These are phyloP conservation scores for Chlorencoelia australis DNA, from an alignment of 2,329 filamentous ascomycete genomes.

Conservation along the genomic window DNA sequence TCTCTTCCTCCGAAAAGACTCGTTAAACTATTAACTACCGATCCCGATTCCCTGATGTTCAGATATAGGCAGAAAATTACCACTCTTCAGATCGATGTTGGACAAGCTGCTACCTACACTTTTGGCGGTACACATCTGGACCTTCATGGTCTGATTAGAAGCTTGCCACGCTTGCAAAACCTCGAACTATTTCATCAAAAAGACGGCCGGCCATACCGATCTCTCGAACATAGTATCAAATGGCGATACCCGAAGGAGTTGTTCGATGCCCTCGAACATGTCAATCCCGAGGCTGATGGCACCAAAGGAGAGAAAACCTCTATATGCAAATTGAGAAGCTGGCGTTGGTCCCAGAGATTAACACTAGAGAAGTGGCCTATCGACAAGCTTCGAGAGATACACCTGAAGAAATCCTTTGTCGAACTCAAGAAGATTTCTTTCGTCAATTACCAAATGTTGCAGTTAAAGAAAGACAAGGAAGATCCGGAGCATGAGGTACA, in stretches of 20 bases:
- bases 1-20: conserved; percentile 8
- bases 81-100: conserved; percentile 25
- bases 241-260: conserved; percentile 62
- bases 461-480: conserved; percentile 25
- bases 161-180: conserved; percentile 55
- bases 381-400: conserved; percentile 40
- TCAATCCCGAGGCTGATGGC: conserved; percentile 35
- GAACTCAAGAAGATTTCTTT: conserved; percentile 46
- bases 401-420: conserved; percentile 46
- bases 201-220: conserved; percentile 58
- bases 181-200: conserved; percentile 63
- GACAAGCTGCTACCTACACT: conserved; percentile 42
- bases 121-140: conserved; percentile 44
- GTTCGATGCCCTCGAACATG: conserved; percentile 50
- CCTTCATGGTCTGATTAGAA: conserved; percentile 47
- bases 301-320: conserved; percentile 21
- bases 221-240: conserved; percentile 43
- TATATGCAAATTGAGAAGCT: conserved; percentile 36
- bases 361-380: conserved; percentile 36
- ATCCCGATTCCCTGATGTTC: conserved; percentile 19
- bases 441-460: conserved; percentile 53
- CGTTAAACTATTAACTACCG: conserved; percentile 42
- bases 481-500: conserved; percentile 31
- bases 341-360: conserved; percentile 52
- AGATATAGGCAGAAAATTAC: conserved; percentile 25